These are phyloP conservation scores for Annulohypoxylon stygium DNA, from an alignment of 495 filamentous ascomycete genomes.

Conservation along the genomic window DNA sequence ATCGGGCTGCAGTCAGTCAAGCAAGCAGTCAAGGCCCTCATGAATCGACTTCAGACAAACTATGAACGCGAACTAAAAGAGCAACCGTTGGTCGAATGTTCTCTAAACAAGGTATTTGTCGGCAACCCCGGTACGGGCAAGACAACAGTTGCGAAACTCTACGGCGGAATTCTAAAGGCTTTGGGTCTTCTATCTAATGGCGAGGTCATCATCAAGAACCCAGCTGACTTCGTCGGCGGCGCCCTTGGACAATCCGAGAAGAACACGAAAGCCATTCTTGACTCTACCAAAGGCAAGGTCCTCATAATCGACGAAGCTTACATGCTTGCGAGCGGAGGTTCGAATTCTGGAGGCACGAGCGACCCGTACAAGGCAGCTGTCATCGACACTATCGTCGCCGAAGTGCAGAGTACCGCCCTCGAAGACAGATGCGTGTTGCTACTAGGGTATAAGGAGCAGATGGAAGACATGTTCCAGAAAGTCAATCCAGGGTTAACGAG, in stretches of 20 bases:
- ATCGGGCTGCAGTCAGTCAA: slow-evolving; percentile 75
- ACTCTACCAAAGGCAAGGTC: slow-evolving; percentile 73
- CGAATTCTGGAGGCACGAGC: slow-evolving; percentile 60
- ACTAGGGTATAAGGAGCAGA: slow-evolving; percentile 81
- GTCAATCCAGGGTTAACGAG: slow-evolving; percentile 81
- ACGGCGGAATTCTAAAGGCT: slow-evolving; percentile 72
- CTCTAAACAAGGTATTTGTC: slow-evolving; percentile 75
- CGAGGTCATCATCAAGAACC: slow-evolving; percentile 78
- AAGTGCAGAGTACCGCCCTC: slow-evolving; percentile 80
- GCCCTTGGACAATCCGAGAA: slow-evolving; percentile 75
- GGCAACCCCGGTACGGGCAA: slow-evolving; percentile 82
- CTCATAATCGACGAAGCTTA: slow-evolving; percentile 86
- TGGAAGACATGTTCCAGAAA: slow-evolving; percentile 83
- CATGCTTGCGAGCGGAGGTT: slow-evolving; percentile 69
- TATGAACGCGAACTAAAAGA: slow-evolving; percentile 73
- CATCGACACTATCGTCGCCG: slow-evolving; percentile 84
- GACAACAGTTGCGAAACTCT: slow-evolving; percentile 80
- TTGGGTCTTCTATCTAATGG: slow-evolving; percentile 70
- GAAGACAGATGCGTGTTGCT: slow-evolving; percentile 84
- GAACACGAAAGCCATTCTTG: slow-evolving; percentile 78
- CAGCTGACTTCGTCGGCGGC: slow-evolving; percentile 77
- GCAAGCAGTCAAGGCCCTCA: slow-evolving; percentile 65
- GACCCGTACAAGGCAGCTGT: slow-evolving; percentile 75
- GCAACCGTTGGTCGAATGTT: slow-evolving; percentile 65
- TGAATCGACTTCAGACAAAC: slow-evolving; percentile 68